These are phyloP conservation scores for Quercus tomentella DNA, from an alignment of 331 rosid genomes.

Conservation along the genomic window DNA sequence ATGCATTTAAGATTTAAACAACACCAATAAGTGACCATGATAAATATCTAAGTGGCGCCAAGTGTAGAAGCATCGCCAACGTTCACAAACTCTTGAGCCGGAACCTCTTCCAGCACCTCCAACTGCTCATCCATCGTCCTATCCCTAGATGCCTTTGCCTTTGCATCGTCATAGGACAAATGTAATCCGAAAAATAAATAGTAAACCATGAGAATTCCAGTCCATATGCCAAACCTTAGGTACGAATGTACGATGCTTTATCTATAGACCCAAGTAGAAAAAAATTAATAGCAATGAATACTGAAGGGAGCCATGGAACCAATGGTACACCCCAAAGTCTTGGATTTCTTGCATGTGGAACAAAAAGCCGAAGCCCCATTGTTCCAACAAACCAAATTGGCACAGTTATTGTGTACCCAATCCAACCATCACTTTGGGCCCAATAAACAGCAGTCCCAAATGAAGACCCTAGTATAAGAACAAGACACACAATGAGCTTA, in stretches of 20 bases:
- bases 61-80: too few relatives aligned
- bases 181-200: slow-evolving; percentile 59
- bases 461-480: slow-evolving; percentile 35
- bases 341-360: slow-evolving; percentile 51
- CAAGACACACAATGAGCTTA: slow-evolving; percentile 36
- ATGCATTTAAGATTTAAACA: too few relatives aligned
- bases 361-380: slow-evolving; percentile 32
- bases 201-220: slow-evolving; percentile 40
- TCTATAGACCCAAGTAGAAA: slow-evolving; percentile 75
- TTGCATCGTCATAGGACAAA: slow-evolving; percentile 64
- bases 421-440: slow-evolving; percentile 33
- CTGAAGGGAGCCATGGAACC: slow-evolving; percentile 67
- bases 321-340: slow-evolving; percentile 65
- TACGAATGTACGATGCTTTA: slow-evolving; percentile 41
- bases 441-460: slow-evolving; percentile 32
- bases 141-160: not conserved
- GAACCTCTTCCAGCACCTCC: too few relatives aligned
- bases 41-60: too few relatives aligned
- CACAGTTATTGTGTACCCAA: slow-evolving; percentile 31
- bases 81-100: too few relatives aligned
- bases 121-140: too few relatives aligned
- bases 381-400: slow-evolving; percentile 56
- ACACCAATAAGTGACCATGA: too few relatives aligned
- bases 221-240: slow-evolving; percentile 52
- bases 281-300: slow-evolving; percentile 46